Conservation (phyloP, 306 rosid species). For the Cercis canadensis region DNA sequence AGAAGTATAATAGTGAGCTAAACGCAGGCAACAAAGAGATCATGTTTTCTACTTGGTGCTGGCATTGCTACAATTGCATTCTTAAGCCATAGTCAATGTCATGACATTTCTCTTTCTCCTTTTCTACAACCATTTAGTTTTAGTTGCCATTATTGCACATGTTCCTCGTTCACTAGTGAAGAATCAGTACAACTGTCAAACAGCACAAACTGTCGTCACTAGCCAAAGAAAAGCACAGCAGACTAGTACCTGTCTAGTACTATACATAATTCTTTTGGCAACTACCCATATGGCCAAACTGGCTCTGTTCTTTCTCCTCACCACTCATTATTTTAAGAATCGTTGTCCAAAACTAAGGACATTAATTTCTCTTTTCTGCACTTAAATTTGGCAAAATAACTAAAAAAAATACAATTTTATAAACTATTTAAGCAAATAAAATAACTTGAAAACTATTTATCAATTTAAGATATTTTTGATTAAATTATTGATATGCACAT, state of each 20-base stretch:
- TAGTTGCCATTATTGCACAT: slow-evolving; percentile 58
- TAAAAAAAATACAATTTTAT: too few species aligned
- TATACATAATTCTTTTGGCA: slow-evolving; percentile 25
- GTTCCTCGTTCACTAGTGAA: slow-evolving; percentile 35
- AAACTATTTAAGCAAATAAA: too few species aligned
- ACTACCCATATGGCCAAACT: slow-evolving; percentile 32
- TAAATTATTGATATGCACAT: too few species aligned
- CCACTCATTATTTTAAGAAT: too few species aligned
- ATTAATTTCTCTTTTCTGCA: too few species aligned
- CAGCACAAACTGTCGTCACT: slow-evolving; percentile 24
- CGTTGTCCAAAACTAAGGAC: too few species aligned
- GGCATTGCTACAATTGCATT: background rate
- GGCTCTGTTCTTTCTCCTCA: background rate
- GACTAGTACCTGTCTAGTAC: slow-evolving; percentile 2
- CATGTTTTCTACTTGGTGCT: slow-evolving; percentile 7
- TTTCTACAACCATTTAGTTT: slow-evolving; percentile 2
- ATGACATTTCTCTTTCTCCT: background rate
- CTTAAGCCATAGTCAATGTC: background rate
- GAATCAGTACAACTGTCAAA: slow-evolving; percentile 50
- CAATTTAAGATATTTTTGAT: too few species aligned
- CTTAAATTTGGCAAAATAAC: too few species aligned
- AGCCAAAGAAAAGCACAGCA: slow-evolving; percentile 1
- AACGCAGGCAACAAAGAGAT: slow-evolving; percentile 16
- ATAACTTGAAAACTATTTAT: too few species aligned
- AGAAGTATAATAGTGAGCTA: too few species aligned